phyloP scores from a whole-genome alignment of 495 filamentous ascomycete genomes.

The Echria macrotheca region DNA sequence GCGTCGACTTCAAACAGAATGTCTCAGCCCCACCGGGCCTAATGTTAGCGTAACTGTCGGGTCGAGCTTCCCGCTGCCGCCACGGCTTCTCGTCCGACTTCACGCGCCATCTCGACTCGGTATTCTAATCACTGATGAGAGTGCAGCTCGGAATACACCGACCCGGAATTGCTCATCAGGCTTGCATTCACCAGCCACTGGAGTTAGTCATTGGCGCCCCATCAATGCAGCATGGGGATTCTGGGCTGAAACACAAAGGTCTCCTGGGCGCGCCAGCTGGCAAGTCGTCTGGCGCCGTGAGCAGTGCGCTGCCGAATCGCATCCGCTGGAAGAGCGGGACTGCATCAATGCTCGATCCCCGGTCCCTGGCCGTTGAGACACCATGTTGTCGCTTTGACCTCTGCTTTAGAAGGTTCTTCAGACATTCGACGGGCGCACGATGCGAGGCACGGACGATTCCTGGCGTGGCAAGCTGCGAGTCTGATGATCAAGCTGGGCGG shows the following conservation, averaged over 20 bases:
- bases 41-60: too few relatives aligned
- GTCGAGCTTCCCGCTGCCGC: too few relatives aligned
- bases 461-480: conserved; percentile 10
- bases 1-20: conserved; percentile 10
- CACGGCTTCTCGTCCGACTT: too few relatives aligned
- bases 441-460: conserved; percentile 5
- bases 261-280: not conserved
- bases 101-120: too few relatives aligned
- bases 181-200: not conserved
- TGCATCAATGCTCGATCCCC: conserved; percentile 15
- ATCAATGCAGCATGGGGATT: conserved; percentile 5
- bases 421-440: conserved; percentile 29
- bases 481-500: not conserved
- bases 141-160: conserved; percentile 2
- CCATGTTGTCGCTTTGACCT: conserved; percentile 27
- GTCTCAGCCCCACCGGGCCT: conserved; percentile 8
- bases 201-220: not conserved
- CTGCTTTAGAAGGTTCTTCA: conserved; percentile 31
- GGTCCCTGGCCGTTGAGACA: conserved; percentile 13
- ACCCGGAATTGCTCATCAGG: conserved; percentile 7
- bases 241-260: conserved; percentile 9
- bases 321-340: conserved; percentile 8
- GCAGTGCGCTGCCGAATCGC: conserved; percentile 3
- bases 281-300: not conserved
- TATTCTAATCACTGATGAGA: not conserved